These are phyloP conservation scores for Isoetes engelmannii DNA, from an alignment of 83 land plant genomes.

Conservation along the genomic window DNA sequence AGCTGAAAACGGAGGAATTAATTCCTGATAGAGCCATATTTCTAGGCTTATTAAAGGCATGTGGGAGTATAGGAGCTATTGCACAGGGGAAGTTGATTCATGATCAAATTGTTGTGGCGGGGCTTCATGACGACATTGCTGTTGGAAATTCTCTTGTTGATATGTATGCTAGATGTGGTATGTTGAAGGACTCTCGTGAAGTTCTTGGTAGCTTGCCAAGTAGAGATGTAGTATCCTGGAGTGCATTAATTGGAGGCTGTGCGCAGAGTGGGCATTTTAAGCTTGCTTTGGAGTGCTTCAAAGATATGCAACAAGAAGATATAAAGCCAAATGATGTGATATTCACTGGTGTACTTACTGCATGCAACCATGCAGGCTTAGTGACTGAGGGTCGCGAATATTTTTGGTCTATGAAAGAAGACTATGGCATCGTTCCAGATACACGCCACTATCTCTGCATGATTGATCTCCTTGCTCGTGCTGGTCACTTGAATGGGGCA, in stretches of 20 bases:
- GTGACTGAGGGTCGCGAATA: slow-evolving; percentile 30
- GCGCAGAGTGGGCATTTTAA: slow-evolving; percentile 24
- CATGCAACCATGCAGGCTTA: slow-evolving; percentile 38
- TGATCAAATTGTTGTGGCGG: slow-evolving; percentile 19
- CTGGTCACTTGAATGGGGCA: slow-evolving; percentile 34
- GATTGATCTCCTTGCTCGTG: slow-evolving; percentile 34
- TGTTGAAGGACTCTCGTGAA: slow-evolving; percentile 13
- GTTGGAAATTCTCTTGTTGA: slow-evolving; percentile 31
- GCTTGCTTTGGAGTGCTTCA: slow-evolving; percentile 22
- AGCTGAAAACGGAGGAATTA: slow-evolving; percentile 20
- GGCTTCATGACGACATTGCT: slow-evolving; percentile 19
- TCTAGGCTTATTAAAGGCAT: slow-evolving; percentile 32
- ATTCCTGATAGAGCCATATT: slow-evolving; percentile 31
- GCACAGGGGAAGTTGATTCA: slow-evolving; percentile 28
- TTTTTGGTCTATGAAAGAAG: slow-evolving; percentile 24
- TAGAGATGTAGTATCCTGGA: slow-evolving; percentile 34
- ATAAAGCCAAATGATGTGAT: slow-evolving; percentile 28
- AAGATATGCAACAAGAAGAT: slow-evolving; percentile 19
- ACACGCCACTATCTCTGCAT: slow-evolving; percentile 32
- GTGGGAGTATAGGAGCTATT: slow-evolving; percentile 15
- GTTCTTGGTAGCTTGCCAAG: slow-evolving; percentile 16
- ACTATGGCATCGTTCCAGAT: slow-evolving; percentile 16
- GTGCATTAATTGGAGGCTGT: slow-evolving; percentile 29
- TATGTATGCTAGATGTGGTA: slow-evolving; percentile 38
- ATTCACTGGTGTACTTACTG: slow-evolving; percentile 25